phyloP scores from a whole-genome alignment of 2,329 filamentous ascomycete species.

The Ophidiomyces ophidiicola region DNA sequence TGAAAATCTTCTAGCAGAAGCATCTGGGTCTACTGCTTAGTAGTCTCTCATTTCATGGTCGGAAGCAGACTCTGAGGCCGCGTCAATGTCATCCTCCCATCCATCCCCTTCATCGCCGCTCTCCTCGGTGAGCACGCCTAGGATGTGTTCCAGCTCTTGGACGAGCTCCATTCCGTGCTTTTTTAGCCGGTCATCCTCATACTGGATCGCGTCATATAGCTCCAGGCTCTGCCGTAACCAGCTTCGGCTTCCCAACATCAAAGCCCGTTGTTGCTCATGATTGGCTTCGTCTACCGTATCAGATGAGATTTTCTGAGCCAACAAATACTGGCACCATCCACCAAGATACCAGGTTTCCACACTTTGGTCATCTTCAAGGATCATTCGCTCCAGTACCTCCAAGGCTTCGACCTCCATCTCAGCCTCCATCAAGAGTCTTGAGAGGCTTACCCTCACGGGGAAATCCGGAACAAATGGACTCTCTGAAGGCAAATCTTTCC shows the following conservation, averaged over 20 bases:
- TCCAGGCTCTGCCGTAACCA: constrained; percentile 74
- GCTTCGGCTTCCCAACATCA: constrained; percentile 62
- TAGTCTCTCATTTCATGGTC: constrained; percentile 45
- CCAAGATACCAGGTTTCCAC: constrained; percentile 96
- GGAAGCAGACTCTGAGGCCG: constrained; percentile 34
- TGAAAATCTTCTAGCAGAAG: too few species aligned
- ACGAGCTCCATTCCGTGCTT: constrained; percentile 36
- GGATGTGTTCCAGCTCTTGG: constrained; percentile 47
- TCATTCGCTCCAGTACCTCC: constrained; percentile 68
- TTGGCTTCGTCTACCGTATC: constrained; percentile 24
- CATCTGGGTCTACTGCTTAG: too few species aligned
- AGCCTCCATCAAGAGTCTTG: constrained; percentile 79
- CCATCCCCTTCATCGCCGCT: constrained; percentile 42
- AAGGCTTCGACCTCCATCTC: constrained; percentile 75
- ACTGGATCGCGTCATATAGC: constrained; percentile 66
- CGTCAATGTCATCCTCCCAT: constrained; percentile 45
- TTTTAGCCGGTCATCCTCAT: constrained; percentile 45
- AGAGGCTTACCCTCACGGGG: constrained; percentile 68
- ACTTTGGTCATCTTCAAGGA: constrained; percentile 82
- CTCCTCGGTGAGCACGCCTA: constrained; percentile 47
- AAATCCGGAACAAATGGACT: constrained; percentile 72
- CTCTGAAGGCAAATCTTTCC: constrained; percentile 63
- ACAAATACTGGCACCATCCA: constrained; percentile 78
- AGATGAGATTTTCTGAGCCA: constrained; percentile 34
- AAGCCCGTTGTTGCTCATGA: constrained; percentile 45